Percentiles rank a stretch among this genome's conserved stretches.
Conservation (phyloP, 2,329 filamentous ascomycete species). For the Talaromyces sp. region DNA sequence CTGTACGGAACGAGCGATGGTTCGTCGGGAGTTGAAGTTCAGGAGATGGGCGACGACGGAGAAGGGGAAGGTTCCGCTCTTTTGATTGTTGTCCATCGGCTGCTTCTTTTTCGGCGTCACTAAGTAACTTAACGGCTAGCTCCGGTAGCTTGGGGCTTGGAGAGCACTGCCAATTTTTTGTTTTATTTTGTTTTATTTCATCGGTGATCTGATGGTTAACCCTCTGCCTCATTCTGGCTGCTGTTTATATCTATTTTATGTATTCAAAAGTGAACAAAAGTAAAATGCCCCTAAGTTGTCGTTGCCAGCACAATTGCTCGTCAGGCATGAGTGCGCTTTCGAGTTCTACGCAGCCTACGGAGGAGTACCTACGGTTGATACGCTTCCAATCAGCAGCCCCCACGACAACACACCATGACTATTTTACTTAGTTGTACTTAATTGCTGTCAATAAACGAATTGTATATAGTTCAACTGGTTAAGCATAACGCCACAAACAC, state of each 20-base stretch:
- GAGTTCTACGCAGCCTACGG: background rate
- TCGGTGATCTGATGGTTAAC: no score
- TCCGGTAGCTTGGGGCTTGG: background rate
- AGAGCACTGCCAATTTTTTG: background rate
- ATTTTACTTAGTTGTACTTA: background rate
- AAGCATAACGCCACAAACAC: background rate
- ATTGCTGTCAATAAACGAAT: background rate
- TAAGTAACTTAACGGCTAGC: background rate
- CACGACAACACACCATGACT: slow-evolving; percentile 1
- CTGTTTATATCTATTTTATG: background rate
- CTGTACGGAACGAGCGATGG: background rate
- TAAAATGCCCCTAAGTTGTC: no score
- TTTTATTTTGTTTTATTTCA: background rate
- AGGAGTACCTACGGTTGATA: no score
- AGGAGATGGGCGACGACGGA: slow-evolving; percentile 8
- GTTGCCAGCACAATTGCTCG: background rate
- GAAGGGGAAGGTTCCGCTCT: background rate
- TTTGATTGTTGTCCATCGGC: slow-evolving; percentile 2
- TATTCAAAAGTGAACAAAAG: background rate
- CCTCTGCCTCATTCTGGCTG: no score
- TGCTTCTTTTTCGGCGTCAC: background rate
- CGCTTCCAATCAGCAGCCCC: slow-evolving; percentile 7
- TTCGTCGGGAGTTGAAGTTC: slow-evolving; percentile 5
- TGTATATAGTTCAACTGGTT: background rate
- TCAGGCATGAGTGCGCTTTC: slow-evolving; percentile 4